Evolutionary conservation across 2,329 filamentous ascomycete genomes (phyloP), one percentile per base, ranked within the genome.

Genomic region (Aureobasidium melanogenum): DNA sequence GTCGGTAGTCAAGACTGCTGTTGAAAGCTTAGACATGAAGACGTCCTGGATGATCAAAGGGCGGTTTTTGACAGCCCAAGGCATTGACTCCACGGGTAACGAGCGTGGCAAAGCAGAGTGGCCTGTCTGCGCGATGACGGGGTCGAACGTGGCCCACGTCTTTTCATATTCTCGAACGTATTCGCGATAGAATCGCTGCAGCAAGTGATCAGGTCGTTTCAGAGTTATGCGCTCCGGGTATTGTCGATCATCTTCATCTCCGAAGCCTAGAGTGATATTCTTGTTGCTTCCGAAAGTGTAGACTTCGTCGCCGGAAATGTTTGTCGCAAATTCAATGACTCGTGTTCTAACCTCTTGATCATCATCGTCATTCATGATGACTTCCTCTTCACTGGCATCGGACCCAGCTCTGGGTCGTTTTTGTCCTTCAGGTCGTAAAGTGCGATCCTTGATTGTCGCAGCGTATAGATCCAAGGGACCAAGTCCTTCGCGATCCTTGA

Each of bases 201-300:
- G 73, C 1, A 97, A 79, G 69, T 90, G 85, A 26, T 89, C 86
- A 0, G 94, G 91, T 17, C 93, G 85, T 60, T 85, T 83, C 36
- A 97, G 74, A 34, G 81, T 78, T 12, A 97, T 85, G 10, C 91
- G 88, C 72, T 97, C 94, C 0, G 94, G 94, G 68, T 88, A 96
- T 65, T 97, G 92, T 3, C 94, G 86, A 70, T 99, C 93, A 71
- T 97, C 91, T 69, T 95, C 88, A 70, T 99, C 92, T n/a, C 92
- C 92, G 63, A 97, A 87, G 1, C 94, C 94, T 24, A 99, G 82
- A 0, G 89, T 94, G 10, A 96, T 76, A 67, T 99, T 99, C 70
- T 94, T 95, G 75, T 97, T 99, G 74, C 92, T 97, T 54, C 94
- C 94, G 74, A 97, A 97, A 0, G 91, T 88, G 69, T 91, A 97